Base-by-base conservation (phyloP, 108 stramenopile species). In the Skeletonema tropicum region DNA sequence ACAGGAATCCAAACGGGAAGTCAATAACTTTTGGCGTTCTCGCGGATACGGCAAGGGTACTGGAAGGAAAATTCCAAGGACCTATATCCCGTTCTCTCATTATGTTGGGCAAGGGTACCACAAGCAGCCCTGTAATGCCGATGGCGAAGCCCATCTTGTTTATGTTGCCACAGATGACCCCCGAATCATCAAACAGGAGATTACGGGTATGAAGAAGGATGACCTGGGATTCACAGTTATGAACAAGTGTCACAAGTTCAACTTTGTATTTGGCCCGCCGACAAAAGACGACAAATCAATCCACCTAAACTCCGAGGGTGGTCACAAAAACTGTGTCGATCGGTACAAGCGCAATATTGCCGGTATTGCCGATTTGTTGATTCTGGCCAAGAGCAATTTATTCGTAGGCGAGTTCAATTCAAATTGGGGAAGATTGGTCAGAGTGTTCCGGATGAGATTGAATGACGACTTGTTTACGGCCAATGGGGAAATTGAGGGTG, bases 141-240 rank as follows among this genome's bases (percentile, higher is more conserved):
- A 68, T 49, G 71, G 58, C 15, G 62, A 41, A 2, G 25, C 64
- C n/a, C 58, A 26, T 25, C 42, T 64, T 5, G 69, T 80, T 8
- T 80, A 70, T 42, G 41, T 80, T 25, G 79, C 79, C 12, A 80
- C 79, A 2, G 72, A 80, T 59, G 79, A 80, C 48, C 66, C 71
- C 10, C 10, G 11, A 0, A 60, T 21, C 7, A 57, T 80, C 35
- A 23, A 48, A 42, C 57, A 57, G 3, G 79, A 80, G 52, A 66
- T 82, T n/a, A 32, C 61, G 9, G 75, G 83, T 38, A 75, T 94
- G 17, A 87, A 88, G 57, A 88, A 92, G 80, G 92, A 93, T 58
- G 75, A 58, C 29, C 58, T 33, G 6, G 85, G 82, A 0, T 38
- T 57, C 13, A 76, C 68, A 31, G 57, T 78, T 21, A 69, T 60